These are phyloP conservation scores for Tuber calosporum DNA, from an alignment of 495 filamentous ascomycete genomes.

Conservation along the genomic window DNA sequence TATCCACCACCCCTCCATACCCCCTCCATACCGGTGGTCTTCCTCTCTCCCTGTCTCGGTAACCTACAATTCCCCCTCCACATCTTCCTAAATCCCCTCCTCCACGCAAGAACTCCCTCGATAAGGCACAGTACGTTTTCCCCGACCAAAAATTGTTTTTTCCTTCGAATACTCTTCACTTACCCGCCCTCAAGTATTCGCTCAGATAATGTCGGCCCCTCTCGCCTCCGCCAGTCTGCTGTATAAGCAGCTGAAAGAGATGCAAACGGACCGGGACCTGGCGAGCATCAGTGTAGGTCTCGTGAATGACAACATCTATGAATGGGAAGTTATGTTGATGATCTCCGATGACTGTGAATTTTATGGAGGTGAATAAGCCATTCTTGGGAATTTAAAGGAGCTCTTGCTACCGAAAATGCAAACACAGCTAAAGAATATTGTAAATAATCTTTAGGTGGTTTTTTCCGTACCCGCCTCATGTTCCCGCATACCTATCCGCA, in stretches of 20 bases:
- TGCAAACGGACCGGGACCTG: slow-evolving; percentile 84
- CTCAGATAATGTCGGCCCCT: slow-evolving; percentile 30
- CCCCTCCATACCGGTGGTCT: not conserved
- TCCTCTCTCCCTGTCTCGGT: slow-evolving; percentile 30
- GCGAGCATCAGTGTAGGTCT: slow-evolving; percentile 90
- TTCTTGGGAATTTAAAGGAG: not conserved
- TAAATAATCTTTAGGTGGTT: slow-evolving; percentile 51
- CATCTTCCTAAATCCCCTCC: slow-evolving; percentile 15
- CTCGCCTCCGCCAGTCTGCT: slow-evolving; percentile 36
- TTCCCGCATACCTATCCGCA: slow-evolving; percentile 97
- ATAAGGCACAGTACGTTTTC: not conserved
- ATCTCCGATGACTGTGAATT: slow-evolving; percentile 92
- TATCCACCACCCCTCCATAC: not conserved
- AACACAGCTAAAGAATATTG: not conserved
- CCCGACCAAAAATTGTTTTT: slow-evolving; percentile 13
- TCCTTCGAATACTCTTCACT: slow-evolving; percentile 14
- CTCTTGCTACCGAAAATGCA: not conserved
- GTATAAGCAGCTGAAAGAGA: slow-evolving; percentile 73
- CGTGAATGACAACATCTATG: slow-evolving; percentile 81
- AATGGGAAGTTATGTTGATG: slow-evolving; percentile 99
- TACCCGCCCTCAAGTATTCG: slow-evolving; percentile 13
- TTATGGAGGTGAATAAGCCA: slow-evolving; percentile 62
- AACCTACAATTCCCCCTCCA: slow-evolving; percentile 20
- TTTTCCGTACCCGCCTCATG: slow-evolving; percentile 87
- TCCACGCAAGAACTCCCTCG: not conserved